Percentiles rank a stretch among this genome's conserved stretches.
These are phyloP conservation scores for Auricularia sp. DNA, from an alignment of 768 basidiomycete genomes.

Conservation along the genomic window DNA sequence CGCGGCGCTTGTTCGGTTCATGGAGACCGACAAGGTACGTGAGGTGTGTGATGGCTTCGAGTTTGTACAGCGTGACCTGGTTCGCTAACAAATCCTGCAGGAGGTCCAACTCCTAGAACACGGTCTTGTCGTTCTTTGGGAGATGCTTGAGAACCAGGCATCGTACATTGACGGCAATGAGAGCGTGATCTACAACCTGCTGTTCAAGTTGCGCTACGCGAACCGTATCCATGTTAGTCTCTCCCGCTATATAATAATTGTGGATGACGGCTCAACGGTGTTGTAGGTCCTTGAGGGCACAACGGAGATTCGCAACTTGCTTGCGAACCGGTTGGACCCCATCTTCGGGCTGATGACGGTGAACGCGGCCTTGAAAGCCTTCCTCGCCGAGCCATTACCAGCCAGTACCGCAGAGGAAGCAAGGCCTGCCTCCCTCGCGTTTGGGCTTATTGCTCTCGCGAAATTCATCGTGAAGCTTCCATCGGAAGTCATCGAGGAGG, in stretches of 20 bases:
- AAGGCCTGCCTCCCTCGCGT: conserved; percentile 63
- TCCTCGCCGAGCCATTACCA: conserved; percentile 43
- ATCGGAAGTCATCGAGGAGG: conserved; percentile 77
- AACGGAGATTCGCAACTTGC: conserved; percentile 65
- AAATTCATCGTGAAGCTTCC: conserved; percentile 77
- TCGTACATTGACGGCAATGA: conserved; percentile 70
- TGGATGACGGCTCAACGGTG: neutral
- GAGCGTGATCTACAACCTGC: conserved; percentile 58
- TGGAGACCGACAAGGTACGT: conserved; percentile 55
- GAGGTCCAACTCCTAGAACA: conserved; percentile 58
- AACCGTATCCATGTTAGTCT: conserved; percentile 55
- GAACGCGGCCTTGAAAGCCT: conserved; percentile 60
- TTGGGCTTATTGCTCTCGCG: conserved; percentile 73
- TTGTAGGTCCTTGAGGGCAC: conserved; percentile 72
- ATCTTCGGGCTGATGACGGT: conserved; percentile 79
- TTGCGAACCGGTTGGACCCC: conserved; percentile 64
- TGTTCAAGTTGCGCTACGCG: conserved; percentile 65
- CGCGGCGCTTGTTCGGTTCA: conserved; percentile 48
- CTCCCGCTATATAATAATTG: neutral
- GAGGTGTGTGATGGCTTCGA: conserved; percentile 9
- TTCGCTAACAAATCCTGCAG: conserved; percentile 26
- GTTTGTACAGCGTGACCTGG: neutral
- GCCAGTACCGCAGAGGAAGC: conserved; percentile 34
- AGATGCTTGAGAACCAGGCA: conserved; percentile 67
- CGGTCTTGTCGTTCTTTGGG: conserved; percentile 74